Evolutionary conservation across 2,329 filamentous ascomycete species (phyloP).

Genomic region (Hypoxylon rubiginosum): DNA sequence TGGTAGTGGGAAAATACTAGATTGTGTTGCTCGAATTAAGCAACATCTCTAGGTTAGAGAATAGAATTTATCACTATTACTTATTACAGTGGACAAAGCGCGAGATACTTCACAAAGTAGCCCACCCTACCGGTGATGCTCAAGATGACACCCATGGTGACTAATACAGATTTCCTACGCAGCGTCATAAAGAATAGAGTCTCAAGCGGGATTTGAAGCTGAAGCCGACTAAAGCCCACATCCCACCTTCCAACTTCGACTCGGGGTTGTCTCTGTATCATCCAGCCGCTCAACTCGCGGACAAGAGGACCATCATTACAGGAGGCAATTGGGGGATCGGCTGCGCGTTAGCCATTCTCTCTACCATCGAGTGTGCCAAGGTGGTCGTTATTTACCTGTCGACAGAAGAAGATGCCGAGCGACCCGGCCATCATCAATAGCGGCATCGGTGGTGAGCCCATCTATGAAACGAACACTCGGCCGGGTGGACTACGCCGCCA

Average conservation of each 20-base stretch:
- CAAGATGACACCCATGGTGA: background rate
- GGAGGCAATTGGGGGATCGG: too few relatives aligned
- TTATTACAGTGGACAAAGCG: conserved; percentile 19
- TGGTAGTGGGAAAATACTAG: background rate
- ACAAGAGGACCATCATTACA: conserved; percentile 68
- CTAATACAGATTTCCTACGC: conserved; percentile 3
- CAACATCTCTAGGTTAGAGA: background rate
- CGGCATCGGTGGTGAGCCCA: too few relatives aligned
- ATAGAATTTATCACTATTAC: background rate
- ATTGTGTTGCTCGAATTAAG: background rate
- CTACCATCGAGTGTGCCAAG: conserved; percentile 65
- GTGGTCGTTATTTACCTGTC: conserved; percentile 81
- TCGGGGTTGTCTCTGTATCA: conserved; percentile 7
- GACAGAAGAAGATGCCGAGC: conserved; percentile 79
- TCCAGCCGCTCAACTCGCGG: conserved; percentile 70
- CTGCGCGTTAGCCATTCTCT: too few relatives aligned
- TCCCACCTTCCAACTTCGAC: conserved; percentile 11
- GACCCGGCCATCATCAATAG: too few relatives aligned
- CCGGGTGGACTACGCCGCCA: too few relatives aligned
- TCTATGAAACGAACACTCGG: too few relatives aligned
- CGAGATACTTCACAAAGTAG: conserved; percentile 18
- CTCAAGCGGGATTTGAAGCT: conserved; percentile 15
- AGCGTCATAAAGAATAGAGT: background rate
- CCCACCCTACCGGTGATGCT: conserved; percentile 8
- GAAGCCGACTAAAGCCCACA: conserved; percentile 13